Evolutionary conservation across 192 early-diverging fungal species (phyloP), one percentile per base, ranked within the genome.

Genomic region (Glomus cerebriforme): DNA sequence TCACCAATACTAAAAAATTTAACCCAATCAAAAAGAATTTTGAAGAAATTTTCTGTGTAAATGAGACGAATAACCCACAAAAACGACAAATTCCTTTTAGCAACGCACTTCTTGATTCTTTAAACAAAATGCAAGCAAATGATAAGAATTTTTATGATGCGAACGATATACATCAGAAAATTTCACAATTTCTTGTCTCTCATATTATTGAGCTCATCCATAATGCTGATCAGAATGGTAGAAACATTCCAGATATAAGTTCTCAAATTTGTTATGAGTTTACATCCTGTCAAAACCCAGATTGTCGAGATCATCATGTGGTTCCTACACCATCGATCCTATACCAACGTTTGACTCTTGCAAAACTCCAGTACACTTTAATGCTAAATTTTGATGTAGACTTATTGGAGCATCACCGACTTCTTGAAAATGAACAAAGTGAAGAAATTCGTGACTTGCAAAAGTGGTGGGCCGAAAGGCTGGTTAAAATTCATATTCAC

Each of bases 391-490:
- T 77, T 2, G 35, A 43, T 34, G 12, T 64, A 65, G 9, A 39
- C 1, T 7, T 39, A 8, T 39, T 39, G 8, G 8, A 39, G 9
- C 27, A 31, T 31, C 10, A 64, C 10, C 10, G 34, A 0, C 10
- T 22, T 19, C 49, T 62, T 63, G 29, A 65, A 7, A 24, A 32
- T 1, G 31, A 59, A 8, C 29, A 59, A 59, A 74, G 17, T 45
- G 4, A 15, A 24, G 27, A 29, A 60, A 35, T 75, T 62, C 37
- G 1, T 63, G 4, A 2, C 12, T 31, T 26, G 8, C 75, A 77
- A 65, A 65, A 35, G 9, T 65, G 26, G 26, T 77, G 75, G 75
- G 19, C 75, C 65, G 75, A 65, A 49, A 77, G 13, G 27, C n/a
- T 77, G 24, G 24, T 77, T 37, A 37, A 39, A 64, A n/a, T 43